These are phyloP conservation scores for Cinchona pubescens DNA, from an alignment of 257 asterid genomes.

Conservation along the genomic window DNA sequence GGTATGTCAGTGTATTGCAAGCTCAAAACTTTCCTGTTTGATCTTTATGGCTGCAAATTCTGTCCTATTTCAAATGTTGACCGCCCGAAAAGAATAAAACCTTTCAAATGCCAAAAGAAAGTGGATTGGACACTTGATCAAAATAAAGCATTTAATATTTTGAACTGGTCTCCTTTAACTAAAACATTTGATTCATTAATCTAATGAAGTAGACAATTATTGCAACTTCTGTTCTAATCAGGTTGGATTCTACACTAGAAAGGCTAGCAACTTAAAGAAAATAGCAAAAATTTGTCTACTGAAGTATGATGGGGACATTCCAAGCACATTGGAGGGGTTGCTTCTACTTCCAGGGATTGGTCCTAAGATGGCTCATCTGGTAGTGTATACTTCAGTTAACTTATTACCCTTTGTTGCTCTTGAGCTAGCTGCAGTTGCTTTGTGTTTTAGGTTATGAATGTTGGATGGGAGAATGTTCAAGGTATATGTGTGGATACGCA, in stretches of 20 bases:
- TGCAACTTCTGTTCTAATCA: slow-evolving; percentile 25
- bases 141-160: not conserved
- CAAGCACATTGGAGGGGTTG: slow-evolving; percentile 75
- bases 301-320: slow-evolving; percentile 80
- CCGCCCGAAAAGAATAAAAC: not conserved
- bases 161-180: not conserved
- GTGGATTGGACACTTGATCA: not conserved
- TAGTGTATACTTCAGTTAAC: slow-evolving; percentile 26
- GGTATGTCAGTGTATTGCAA: slow-evolving; percentile 35
- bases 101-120: not conserved
- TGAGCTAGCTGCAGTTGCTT: slow-evolving; percentile 4
- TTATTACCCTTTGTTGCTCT: not conserved
- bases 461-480: slow-evolving; percentile 93
- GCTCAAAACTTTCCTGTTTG: not conserved
- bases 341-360: slow-evolving; percentile 96
- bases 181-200: slow-evolving; percentile 3
- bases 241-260: slow-evolving; percentile 96
- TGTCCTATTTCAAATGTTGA: not conserved
- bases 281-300: slow-evolving; percentile 71
- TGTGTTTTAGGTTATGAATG: slow-evolving; percentile 75
- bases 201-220: not conserved
- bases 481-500: slow-evolving; percentile 99
- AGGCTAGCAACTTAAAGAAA: slow-evolving; percentile 89
- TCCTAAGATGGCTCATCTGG: slow-evolving; percentile 99
- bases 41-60: not conserved